phyloP scores from a whole-genome alignment of 192 early-diverging fungal species.

The Entrophospora sp. region DNA sequence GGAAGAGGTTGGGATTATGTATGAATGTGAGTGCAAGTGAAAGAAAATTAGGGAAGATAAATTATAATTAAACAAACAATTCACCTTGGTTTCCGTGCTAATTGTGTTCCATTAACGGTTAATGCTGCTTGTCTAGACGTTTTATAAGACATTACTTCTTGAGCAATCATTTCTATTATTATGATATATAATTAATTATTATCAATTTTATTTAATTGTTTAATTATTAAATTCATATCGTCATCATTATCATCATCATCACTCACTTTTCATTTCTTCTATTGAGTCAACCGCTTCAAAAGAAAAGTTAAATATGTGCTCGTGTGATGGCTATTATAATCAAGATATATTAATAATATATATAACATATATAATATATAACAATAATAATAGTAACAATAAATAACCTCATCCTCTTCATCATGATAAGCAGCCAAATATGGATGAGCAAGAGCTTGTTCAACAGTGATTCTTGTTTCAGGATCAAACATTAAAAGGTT shows the following conservation, averaged over 20 bases:
- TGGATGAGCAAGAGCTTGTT: slow-evolving; percentile 85
- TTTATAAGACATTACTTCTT: slow-evolving; percentile 76
- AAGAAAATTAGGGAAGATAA: background rate
- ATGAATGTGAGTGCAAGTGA: slow-evolving; percentile 10
- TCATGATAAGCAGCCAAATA: slow-evolving; percentile 93
- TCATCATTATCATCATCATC: background rate
- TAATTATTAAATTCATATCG: background rate
- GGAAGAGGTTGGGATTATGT: too few species aligned
- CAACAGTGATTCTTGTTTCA: slow-evolving; percentile 82
- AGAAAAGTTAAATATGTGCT: slow-evolving; percentile 67
- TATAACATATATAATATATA: background rate
- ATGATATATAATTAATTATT: too few species aligned
- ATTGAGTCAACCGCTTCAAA: slow-evolving; percentile 71
- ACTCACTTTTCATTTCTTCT: slow-evolving; percentile 71
- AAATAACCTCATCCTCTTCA: slow-evolving; percentile 69
- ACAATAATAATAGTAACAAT: too few species aligned
- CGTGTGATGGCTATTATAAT: slow-evolving; percentile 47
- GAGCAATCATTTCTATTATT: slow-evolving; percentile 59
- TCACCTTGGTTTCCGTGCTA: slow-evolving; percentile 35
- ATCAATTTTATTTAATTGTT: background rate
- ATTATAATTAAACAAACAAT: background rate
- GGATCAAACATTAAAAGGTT: slow-evolving; percentile 90
- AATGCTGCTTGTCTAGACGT: slow-evolving; percentile 45
- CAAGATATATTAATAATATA: background rate
- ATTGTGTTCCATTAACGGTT: slow-evolving; percentile 25